Evolutionary conservation across 495 filamentous ascomycete genomes (phyloP).

Genomic region (Aspergillus sclerotioniger): DNA sequence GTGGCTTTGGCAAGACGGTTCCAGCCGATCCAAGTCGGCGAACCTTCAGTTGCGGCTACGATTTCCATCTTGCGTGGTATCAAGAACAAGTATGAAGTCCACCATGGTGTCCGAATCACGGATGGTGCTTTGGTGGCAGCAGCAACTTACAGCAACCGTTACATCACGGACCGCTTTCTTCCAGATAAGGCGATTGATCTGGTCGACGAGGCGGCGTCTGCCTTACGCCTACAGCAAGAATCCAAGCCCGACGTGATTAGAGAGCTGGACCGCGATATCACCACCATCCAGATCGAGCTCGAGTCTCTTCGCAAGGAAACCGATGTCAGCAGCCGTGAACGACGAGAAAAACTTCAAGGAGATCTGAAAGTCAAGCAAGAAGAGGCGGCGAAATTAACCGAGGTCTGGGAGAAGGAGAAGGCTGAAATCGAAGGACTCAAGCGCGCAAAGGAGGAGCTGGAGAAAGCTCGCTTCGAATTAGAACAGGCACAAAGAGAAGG

Average conservation of each 20-base stretch:
- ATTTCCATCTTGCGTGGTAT: constrained; percentile 96
- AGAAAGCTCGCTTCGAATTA: constrained; percentile 78
- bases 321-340: constrained; percentile 81
- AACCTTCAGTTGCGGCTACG: constrained; percentile 87
- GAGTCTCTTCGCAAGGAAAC: constrained; percentile 95
- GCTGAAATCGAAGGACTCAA: constrained; percentile 82
- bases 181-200: constrained; percentile 97
- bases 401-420: constrained; percentile 88
- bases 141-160: constrained; percentile 88
- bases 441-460: constrained; percentile 77
- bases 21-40: constrained; percentile 86
- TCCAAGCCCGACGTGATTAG: constrained; percentile 93
- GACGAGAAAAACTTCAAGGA: constrained; percentile 78
- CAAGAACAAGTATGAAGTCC: constrained; percentile 95
- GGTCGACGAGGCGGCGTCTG: constrained; percentile 93
- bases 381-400: constrained; percentile 62
- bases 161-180: constrained; percentile 92
- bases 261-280: constrained; percentile 86
- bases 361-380: constrained; percentile 72
- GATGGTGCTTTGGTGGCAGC: constrained; percentile 90
- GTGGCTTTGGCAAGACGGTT: constrained; percentile 89
- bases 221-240: constrained; percentile 88
- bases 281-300: constrained; percentile 96
- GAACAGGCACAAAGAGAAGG: constrained; percentile 85
- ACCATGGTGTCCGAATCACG: constrained; percentile 88